phyloP scores from a whole-genome alignment of 371 early-diverging fungal species.

The Catenaria anguillulae region DNA sequence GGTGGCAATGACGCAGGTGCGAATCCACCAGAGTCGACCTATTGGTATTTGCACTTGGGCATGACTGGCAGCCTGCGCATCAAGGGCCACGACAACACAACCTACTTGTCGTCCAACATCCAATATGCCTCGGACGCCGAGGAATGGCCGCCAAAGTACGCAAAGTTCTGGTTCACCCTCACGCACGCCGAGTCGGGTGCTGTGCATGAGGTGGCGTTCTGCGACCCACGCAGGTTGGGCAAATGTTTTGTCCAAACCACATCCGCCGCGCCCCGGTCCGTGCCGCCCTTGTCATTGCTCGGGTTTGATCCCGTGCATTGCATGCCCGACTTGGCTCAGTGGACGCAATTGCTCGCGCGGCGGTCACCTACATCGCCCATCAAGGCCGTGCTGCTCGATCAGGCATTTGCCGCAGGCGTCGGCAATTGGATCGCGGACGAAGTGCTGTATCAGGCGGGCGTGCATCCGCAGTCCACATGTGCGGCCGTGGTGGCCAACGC shows the following conservation, averaged over 20 bases:
- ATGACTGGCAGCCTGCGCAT: conserved; percentile 9
- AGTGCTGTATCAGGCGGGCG: conserved; percentile 28
- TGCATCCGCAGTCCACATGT: conserved; percentile 33
- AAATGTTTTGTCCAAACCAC: too few relatives aligned
- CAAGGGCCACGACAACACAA: not conserved
- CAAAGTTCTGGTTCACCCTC: conserved; percentile 23
- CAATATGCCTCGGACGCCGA: not conserved
- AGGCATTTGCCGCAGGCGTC: conserved; percentile 32
- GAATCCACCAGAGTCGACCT: too few relatives aligned
- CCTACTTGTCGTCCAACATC: not conserved
- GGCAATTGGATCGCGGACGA: conserved; percentile 52
- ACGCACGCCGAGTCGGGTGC: not conserved
- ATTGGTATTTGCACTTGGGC: conserved; percentile 1
- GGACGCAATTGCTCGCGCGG: conserved; percentile 6
- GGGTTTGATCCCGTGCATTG: conserved; percentile 34
- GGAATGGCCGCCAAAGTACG: conserved; percentile 34
- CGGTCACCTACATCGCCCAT: conserved; percentile 18
- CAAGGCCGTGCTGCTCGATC: conserved; percentile 33
- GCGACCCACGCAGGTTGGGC: conserved; percentile 36
- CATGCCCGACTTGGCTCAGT: conserved; percentile 21
- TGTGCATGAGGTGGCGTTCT: conserved; percentile 24
- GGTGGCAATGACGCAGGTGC: conserved; percentile 3
- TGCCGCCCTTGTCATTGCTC: conserved; percentile 27
- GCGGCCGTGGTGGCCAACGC: too few relatives aligned
- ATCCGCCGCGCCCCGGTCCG: too few relatives aligned